phyloP scores from a whole-genome alignment of 2,329 filamentous ascomycete species.

The Samsoniella hepiali region DNA sequence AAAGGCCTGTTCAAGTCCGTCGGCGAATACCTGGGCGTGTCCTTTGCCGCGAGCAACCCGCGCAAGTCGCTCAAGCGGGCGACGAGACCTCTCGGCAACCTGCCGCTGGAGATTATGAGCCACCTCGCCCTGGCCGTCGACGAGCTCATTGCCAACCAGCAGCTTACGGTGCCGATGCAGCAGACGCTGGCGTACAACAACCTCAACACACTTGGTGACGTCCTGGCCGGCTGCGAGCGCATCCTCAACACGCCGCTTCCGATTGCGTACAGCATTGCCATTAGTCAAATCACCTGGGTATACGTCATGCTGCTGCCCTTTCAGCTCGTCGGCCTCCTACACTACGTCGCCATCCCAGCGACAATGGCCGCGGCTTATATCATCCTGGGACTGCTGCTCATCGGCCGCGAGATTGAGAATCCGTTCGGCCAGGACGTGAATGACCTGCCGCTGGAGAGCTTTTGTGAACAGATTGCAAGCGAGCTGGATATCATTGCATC shows the following conservation, averaged over 20 bases:
- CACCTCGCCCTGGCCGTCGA: constrained; percentile 68
- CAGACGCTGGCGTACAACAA: constrained; percentile 60
- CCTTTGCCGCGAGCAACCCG: constrained; percentile 75
- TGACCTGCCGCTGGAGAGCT: constrained; percentile 72
- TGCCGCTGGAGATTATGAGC: constrained; percentile 77
- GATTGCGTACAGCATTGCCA: constrained; percentile 78
- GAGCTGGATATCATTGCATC: constrained; percentile 74
- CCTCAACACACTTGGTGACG: constrained; percentile 66
- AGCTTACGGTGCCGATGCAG: constrained; percentile 54
- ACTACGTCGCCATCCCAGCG: constrained; percentile 75
- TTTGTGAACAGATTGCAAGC: constrained; percentile 68
- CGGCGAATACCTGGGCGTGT: constrained; percentile 72
- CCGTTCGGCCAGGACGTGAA: constrained; percentile 83
- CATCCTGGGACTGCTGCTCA: constrained; percentile 70
- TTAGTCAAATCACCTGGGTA: constrained; percentile 81
- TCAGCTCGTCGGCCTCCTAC: constrained; percentile 63
- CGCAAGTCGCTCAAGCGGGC: constrained; percentile 73
- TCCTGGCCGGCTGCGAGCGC: constrained; percentile 69
- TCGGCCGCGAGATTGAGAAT: constrained; percentile 80
- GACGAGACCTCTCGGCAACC: constrained; percentile 70
- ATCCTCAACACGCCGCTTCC: constrained; percentile 80
- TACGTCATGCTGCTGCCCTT: constrained; percentile 80
- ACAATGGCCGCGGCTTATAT: constrained; percentile 73
- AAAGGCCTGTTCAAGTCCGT: constrained; percentile 58
- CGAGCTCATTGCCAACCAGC: constrained; percentile 52